These are phyloP conservation scores for Apiospora sp. DNA, from an alignment of 2,329 filamentous ascomycete species.

Conservation along the genomic window DNA sequence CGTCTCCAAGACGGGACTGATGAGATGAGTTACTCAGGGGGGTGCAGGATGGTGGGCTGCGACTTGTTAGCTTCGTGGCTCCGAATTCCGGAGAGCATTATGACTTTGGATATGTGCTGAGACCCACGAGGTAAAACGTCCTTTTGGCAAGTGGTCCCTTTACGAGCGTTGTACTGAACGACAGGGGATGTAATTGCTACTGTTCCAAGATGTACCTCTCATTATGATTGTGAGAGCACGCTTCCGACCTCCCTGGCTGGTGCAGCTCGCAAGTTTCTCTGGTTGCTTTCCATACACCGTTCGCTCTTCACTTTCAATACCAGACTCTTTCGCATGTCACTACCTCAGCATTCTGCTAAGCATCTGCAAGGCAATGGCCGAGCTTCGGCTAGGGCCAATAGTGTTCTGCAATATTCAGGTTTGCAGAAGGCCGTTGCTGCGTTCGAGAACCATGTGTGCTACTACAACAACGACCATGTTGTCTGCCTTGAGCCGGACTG, in stretches of 20 bases:
- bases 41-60: neutral
- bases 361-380: neutral
- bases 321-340: neutral
- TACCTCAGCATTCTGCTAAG: neutral
- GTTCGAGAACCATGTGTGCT: neutral
- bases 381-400: neutral
- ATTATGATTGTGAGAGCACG: neutral
- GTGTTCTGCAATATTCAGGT: neutral
- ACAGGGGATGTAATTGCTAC: neutral
- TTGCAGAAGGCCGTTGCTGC: neutral
- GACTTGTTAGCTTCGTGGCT: neutral
- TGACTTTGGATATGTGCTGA: neutral
- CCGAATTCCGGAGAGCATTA: neutral
- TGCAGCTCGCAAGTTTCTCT: neutral
- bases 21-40: neutral
- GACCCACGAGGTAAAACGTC: neutral
- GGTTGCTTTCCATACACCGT: neutral
- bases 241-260: neutral
- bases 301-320: neutral
- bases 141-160: neutral
- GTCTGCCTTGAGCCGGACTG: neutral
- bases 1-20: neutral
- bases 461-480: neutral
- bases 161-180: slow-evolving; percentile 1
- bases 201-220: neutral